Evolutionary conservation across 768 basidiomycete genomes (phyloP), one percentile per base, ranked within the genome.

Genomic region (Rubroboletus satanas): DNA sequence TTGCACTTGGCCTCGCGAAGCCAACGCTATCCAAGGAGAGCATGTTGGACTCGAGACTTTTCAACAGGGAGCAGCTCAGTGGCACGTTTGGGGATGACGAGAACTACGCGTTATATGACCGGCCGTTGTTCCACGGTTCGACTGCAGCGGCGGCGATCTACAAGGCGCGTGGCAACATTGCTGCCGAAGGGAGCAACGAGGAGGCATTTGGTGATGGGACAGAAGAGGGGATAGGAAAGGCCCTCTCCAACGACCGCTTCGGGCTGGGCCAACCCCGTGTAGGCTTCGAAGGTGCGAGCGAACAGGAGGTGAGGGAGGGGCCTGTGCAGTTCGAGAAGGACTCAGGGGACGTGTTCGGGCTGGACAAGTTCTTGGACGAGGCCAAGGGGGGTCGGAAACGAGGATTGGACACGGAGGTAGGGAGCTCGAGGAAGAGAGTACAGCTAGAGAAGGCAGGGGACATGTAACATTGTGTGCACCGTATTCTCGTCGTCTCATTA

Each of bases 301-400:
- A 89, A 18, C 89, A 90, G 68, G 93, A 94, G 67, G 79, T 88
- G 28, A 76, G 86, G 52, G 90, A 93, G 64, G 97, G 97, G 1
- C 97, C 97, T 23, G 97, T 99, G 39, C 93, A 98, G 66, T 99
- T 99, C 66, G 97, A 99, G 78, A 97, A 98, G 76, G 96, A 99
- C 66, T 85, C 88, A 1, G 82, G 85, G n/a, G 96, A 98, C 79
- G 93, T 98, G 18, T 98, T 98, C 67, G 96, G 96, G 58, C 78
- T 98, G 59, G 90, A 97, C 73, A 87, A 96, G 70, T 98, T 99
- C 78, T 80, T 98, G 78, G 93, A 98, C 68, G 92, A 94, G 71
- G 97, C 96, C 17, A 97, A 93, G 80, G 86, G 87, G 23, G 96
- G 94, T n/a, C 84, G 85, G 71, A 96, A 96, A 76, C 77, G 93